These are phyloP conservation scores for Aschersonia sp. DNA, from an alignment of 2,329 filamentous ascomycete species.

Conservation along the genomic window DNA sequence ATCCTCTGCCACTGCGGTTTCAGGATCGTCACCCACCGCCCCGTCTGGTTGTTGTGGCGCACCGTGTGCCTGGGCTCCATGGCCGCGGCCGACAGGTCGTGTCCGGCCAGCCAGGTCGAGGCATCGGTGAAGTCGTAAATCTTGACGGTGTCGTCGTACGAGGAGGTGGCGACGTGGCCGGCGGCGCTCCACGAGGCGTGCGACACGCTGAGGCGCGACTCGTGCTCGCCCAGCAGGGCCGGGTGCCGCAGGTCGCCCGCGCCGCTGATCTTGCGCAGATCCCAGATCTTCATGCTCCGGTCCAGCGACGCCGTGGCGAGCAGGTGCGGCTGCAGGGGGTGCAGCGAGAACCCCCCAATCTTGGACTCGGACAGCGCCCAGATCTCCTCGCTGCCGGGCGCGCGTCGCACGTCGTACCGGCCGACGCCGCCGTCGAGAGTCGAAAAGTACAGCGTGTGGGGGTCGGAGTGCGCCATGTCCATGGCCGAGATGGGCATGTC, in stretches of 20 bases:
- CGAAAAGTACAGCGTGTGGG: conserved; percentile 71
- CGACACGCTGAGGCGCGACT: conserved; percentile 71
- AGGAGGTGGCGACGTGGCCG: conserved; percentile 79
- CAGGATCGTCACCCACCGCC: conserved; percentile 74
- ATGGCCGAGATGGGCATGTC: conserved; percentile 75
- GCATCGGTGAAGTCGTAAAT: conserved; percentile 65
- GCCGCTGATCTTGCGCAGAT: conserved; percentile 63
- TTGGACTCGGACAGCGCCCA: conserved; percentile 82
- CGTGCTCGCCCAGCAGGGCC: conserved; percentile 63
- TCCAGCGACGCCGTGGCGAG: conserved; percentile 84
- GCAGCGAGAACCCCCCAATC: conserved; percentile 82
- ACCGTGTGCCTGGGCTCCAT: conserved; percentile 59
- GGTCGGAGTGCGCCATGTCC: conserved; percentile 57
- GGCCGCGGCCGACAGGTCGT: conserved; percentile 40
- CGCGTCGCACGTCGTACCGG: conserved; percentile 57
- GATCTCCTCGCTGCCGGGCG: conserved; percentile 40
- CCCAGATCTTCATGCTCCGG: conserved; percentile 83
- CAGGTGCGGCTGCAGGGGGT: conserved; percentile 67
- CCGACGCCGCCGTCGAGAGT: conserved; percentile 73
- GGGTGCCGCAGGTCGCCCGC: conserved; percentile 47
- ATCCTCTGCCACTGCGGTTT: conserved; percentile 79
- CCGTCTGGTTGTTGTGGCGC: conserved; percentile 89
- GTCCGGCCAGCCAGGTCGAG: conserved; percentile 40
- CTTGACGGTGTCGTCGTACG: conserved; percentile 91
- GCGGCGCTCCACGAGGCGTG: conserved; percentile 80